These are phyloP conservation scores for Aspergillus proliferans DNA, from an alignment of 2,329 filamentous ascomycete genomes.

Conservation along the genomic window DNA sequence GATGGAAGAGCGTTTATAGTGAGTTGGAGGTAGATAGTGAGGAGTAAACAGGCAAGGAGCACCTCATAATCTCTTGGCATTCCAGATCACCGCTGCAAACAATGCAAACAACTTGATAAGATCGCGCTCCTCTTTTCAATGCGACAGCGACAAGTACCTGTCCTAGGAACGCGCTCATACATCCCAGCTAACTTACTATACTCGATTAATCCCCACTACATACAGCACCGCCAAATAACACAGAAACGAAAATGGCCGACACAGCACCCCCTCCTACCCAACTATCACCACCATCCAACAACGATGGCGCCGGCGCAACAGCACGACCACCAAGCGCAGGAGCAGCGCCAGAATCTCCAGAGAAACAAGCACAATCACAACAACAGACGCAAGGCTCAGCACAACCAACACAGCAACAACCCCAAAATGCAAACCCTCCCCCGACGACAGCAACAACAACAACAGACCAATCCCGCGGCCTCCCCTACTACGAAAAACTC, in stretches of 20 bases:
- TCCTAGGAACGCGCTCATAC: background rate
- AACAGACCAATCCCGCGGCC: slow-evolving; percentile 34
- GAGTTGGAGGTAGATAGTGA: no score
- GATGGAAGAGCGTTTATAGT: no score
- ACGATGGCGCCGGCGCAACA: slow-evolving; percentile 12
- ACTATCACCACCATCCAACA: slow-evolving; percentile 13
- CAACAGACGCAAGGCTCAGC: background rate
- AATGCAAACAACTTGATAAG: slow-evolving; percentile 27
- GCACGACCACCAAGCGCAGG: slow-evolving; percentile 11
- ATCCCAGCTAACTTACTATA: no score
- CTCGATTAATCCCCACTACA: no score
- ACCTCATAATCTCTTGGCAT: no score
- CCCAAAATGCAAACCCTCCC: background rate
- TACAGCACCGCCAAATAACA: no score
- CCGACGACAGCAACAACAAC: slow-evolving; percentile 8
- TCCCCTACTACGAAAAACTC: slow-evolving; percentile 68
- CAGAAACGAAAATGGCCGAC: slow-evolving; percentile 32
- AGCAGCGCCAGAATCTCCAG: slow-evolving; percentile 2
- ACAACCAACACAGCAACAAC: slow-evolving; percentile 4
- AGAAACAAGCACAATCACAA: background rate
- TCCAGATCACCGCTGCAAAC: slow-evolving; percentile 24
- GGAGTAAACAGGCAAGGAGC: no score
- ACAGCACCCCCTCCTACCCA: slow-evolving; percentile 29
- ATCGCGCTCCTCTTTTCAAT: background rate
- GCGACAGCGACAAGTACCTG: background rate